Percentiles rank a stretch among this genome's conserved stretches.
Conservation (phyloP, 495 filamentous ascomycete genomes). For the Recurvomyces mirabilis region DNA sequence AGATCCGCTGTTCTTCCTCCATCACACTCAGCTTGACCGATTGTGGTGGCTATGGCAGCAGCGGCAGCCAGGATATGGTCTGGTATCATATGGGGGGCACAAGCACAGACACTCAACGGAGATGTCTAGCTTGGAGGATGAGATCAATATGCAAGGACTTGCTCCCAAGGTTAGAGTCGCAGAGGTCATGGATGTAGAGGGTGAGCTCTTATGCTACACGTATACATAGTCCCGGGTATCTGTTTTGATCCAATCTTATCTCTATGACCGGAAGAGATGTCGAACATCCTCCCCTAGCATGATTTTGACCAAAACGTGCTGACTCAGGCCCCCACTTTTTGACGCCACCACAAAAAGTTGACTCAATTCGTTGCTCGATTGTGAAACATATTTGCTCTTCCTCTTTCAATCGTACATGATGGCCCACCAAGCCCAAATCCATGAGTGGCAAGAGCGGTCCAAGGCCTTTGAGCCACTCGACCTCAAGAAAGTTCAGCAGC, state of each 20-base stretch:
- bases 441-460: slow-evolving; percentile 47
- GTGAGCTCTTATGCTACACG: slow-evolving; percentile 1
- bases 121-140: slow-evolving; percentile 4
- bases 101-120: slow-evolving; percentile 2
- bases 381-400: too few species aligned
- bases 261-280: too few species aligned
- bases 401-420: too few species aligned
- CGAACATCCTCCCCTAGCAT: too few species aligned
- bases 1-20: slow-evolving; percentile 13
- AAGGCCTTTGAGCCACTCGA: slow-evolving; percentile 47
- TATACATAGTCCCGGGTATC: slow-evolving; percentile 8
- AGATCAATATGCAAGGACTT: slow-evolving; percentile 2
- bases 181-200: slow-evolving; percentile 5
- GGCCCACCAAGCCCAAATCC: slow-evolving; percentile 15
- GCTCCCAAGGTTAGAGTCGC: neutral
- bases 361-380: too few species aligned
- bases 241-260: too few species aligned
- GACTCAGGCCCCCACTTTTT: too few species aligned
- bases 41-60: slow-evolving; percentile 18
- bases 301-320: too few species aligned
- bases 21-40: slow-evolving; percentile 15
- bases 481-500: slow-evolving; percentile 69
- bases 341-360: too few species aligned
- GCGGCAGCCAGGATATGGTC: neutral
- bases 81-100: slow-evolving; percentile 2